A percentile compares a stretch with the other conserved stretches of the same genome.
Conservation (phyloP, 1,284 basidiomycete species). For the Boletus nobilissimus region DNA sequence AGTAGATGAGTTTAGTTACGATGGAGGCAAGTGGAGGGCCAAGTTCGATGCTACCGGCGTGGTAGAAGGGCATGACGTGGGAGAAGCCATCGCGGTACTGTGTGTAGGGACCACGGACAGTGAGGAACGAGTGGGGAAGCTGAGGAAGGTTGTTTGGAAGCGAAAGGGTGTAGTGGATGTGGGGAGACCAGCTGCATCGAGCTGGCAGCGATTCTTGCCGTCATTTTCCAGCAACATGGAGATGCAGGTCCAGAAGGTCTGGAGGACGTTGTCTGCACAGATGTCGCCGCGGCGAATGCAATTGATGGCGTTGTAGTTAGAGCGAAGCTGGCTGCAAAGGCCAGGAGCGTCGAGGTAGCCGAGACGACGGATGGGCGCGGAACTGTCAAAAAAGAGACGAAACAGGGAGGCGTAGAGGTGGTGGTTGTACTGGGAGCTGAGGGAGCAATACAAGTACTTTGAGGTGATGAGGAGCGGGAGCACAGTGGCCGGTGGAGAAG, state of each 20-base stretch:
- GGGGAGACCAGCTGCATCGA: slow-evolving; percentile 62
- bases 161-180: slow-evolving; percentile 67
- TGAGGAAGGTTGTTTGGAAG: slow-evolving; percentile 42
- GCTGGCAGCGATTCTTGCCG: slow-evolving; percentile 73
- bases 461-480: slow-evolving; percentile 63
- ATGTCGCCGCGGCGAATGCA: slow-evolving; percentile 55
- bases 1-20: slow-evolving; percentile 71
- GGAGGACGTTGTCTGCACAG: slow-evolving; percentile 55
- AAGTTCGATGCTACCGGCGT: slow-evolving; percentile 49
- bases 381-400: slow-evolving; percentile 67
- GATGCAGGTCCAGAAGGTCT: slow-evolving; percentile 59
- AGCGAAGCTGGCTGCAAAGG: slow-evolving; percentile 58
- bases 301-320: slow-evolving; percentile 55
- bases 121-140: slow-evolving; percentile 54
- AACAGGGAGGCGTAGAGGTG: slow-evolving; percentile 71
- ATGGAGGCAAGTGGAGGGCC: slow-evolving; percentile 61
- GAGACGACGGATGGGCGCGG: slow-evolving; percentile 63
- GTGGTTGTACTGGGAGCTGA: slow-evolving; percentile 52
- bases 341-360: slow-evolving; percentile 50
- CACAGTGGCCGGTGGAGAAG: slow-evolving; percentile 57
- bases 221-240: slow-evolving; percentile 81
- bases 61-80: slow-evolving; percentile 53
- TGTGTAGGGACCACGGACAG: slow-evolving; percentile 66
- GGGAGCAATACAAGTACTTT: slow-evolving; percentile 52
- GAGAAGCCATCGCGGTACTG: slow-evolving; percentile 57